phyloP scores from a whole-genome alignment of 495 filamentous ascomycete species.

The Rusavskia elegans region DNA sequence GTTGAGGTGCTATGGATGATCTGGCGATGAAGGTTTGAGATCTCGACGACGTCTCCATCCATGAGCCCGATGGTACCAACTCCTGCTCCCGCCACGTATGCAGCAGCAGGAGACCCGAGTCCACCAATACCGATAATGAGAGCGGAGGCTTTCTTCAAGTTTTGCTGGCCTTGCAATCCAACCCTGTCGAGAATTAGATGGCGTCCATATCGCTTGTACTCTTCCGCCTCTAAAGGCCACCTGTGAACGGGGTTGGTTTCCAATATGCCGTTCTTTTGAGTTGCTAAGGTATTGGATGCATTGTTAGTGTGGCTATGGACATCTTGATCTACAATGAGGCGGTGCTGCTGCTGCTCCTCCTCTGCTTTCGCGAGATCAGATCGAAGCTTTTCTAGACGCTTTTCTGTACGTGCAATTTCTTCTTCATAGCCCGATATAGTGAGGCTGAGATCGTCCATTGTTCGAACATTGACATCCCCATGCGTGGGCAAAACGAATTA shows the following conservation, averaged over 20 bases:
- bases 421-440: too few species aligned
- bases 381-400: background rate
- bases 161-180: constrained; percentile 68
- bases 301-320: background rate
- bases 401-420: background rate
- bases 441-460: background rate
- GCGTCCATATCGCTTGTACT: constrained; percentile 75
- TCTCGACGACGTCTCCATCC: constrained; percentile 77
- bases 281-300: background rate
- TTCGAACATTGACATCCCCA: background rate
- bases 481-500: background rate
- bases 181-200: constrained; percentile 85
- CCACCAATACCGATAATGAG: constrained; percentile 88
- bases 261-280: too few species aligned
- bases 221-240: constrained; percentile 48
- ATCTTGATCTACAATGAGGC: too few species aligned
- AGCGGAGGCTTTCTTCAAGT: constrained; percentile 51
- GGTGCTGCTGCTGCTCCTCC: background rate
- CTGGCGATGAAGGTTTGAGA: constrained; percentile 87
- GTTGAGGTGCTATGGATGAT: constrained; percentile 56
- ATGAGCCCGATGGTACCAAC: constrained; percentile 71
- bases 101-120: constrained; percentile 77
- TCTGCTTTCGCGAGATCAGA: background rate
- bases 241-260: constrained; percentile 14
- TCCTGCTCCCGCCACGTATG: constrained; percentile 78